Conservation (phyloP, 169 alveolate genomes). For the Cryptosporidium canis region DNA sequence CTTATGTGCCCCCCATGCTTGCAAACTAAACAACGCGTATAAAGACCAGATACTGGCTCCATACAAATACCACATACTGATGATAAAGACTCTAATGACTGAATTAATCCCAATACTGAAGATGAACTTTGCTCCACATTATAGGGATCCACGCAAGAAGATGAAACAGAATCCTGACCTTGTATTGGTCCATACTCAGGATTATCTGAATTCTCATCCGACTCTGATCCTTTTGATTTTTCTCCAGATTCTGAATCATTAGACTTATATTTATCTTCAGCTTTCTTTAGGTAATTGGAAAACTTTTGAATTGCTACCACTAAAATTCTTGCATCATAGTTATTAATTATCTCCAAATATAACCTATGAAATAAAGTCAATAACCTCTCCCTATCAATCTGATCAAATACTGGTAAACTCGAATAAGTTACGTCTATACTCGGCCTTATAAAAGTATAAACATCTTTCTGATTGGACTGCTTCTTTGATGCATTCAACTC, state of each 20-base stretch:
- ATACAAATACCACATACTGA: constrained; percentile 8
- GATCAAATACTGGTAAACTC: background rate
- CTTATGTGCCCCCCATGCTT: constrained; percentile 60
- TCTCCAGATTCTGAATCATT: background rate
- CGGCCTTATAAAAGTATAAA: background rate
- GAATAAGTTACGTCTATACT: background rate
- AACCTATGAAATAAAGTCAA: background rate
- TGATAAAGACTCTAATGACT: background rate
- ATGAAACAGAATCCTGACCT: background rate
- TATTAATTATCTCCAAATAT: constrained; percentile 31
- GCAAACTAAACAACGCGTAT: constrained; percentile 36
- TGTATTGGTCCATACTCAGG: background rate
- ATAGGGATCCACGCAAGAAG: background rate
- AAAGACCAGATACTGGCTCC: constrained; percentile 44
- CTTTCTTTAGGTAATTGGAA: background rate
- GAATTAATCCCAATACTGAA: background rate
- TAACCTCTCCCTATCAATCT: background rate
- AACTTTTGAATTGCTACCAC: constrained; percentile 27
- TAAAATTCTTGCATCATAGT: constrained; percentile 24
- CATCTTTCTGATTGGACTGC: background rate
- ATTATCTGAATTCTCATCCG: background rate
- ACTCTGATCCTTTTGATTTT: background rate
- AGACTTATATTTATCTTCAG: background rate
- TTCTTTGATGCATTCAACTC: background rate
- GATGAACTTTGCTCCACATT: no score